Evolutionary conservation across 108 stramenopile species (phyloP).

Genomic region (Discostella stelligeroides): DNA sequence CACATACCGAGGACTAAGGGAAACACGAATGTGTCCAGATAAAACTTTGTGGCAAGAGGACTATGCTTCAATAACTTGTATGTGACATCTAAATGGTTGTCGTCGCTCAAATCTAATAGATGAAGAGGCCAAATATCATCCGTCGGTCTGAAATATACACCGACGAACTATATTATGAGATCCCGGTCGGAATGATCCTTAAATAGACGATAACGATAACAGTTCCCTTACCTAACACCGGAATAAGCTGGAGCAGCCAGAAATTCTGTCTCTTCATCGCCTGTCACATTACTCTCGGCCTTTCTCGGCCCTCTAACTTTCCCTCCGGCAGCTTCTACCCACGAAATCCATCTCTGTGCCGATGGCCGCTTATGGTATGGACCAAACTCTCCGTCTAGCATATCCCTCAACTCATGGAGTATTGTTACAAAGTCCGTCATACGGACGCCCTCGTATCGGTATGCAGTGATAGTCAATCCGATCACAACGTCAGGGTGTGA

Average conservation of each 20-base stretch:
- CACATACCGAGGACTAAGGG: slow-evolving; percentile 63
- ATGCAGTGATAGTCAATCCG: slow-evolving; percentile 95
- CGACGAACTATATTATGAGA: background rate
- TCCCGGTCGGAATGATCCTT: background rate
- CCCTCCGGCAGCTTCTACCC: slow-evolving; percentile 96
- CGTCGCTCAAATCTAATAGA: slow-evolving; percentile 94
- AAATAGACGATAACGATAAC: slow-evolving; percentile 15
- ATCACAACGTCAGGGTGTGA: slow-evolving; percentile 99
- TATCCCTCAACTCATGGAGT: slow-evolving; percentile 87
- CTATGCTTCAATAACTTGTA: slow-evolving; percentile 85
- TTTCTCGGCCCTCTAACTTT: slow-evolving; percentile 92
- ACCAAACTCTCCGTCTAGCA: slow-evolving; percentile 95
- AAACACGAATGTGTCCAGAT: slow-evolving; percentile 94
- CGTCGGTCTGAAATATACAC: slow-evolving; percentile 42
- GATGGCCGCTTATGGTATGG: slow-evolving; percentile 95
- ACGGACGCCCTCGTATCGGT: slow-evolving; percentile 97
- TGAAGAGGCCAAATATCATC: slow-evolving; percentile 99
- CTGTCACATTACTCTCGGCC: slow-evolving; percentile 56
- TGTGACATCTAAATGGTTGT: slow-evolving; percentile 92
- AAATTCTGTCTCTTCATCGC: slow-evolving; percentile 53
- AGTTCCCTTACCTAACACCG: slow-evolving; percentile 54
- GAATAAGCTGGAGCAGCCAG: slow-evolving; percentile 47
- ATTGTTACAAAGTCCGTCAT: slow-evolving; percentile 87
- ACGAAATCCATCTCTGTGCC: slow-evolving; percentile 84
- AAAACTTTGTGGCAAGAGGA: slow-evolving; percentile 89